A percentile compares a stretch with the other conserved stretches of the same genome.
Conservation (phyloP, 768 basidiomycete genomes). For the Mrakia gelida region DNA sequence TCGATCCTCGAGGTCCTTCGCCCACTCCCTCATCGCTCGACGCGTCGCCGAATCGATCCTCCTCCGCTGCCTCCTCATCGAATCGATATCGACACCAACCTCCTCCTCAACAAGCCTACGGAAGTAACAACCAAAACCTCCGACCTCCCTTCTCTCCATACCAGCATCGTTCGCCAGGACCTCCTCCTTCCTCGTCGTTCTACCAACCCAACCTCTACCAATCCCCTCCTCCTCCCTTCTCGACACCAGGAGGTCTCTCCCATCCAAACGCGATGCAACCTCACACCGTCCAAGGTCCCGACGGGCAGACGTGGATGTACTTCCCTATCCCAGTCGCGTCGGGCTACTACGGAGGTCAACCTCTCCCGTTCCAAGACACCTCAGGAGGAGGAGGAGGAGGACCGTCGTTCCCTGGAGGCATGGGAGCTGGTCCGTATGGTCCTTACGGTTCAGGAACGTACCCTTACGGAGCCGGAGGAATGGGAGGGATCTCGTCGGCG, state of each 20-base stretch:
- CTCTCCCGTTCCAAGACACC: neutral
- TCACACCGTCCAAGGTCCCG: slow-evolving; percentile 19
- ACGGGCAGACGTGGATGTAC: slow-evolving; percentile 31
- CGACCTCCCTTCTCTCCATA: neutral
- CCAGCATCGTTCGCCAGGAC: neutral
- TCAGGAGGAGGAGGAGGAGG: neutral
- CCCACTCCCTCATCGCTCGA: neutral
- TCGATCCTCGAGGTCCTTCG: neutral
- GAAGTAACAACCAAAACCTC: neutral
- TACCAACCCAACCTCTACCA: slow-evolving; percentile 12
- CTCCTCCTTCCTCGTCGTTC: neutral
- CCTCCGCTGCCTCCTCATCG: neutral
- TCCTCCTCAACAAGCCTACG: neutral
- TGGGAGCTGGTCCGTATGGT: neutral
- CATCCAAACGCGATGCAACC: slow-evolving; percentile 2
- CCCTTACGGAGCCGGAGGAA: neutral
- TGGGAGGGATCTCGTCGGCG: neutral
- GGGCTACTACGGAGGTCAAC: slow-evolving; percentile 15
- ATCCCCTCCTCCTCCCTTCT: neutral
- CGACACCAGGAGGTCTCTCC: neutral
- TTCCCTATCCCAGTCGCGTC: slow-evolving; percentile 17
- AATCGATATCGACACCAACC: slow-evolving; percentile 2
- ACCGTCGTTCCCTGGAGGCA: neutral
- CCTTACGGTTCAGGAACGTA: neutral
- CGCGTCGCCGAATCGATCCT: neutral